Percentiles rank a stretch among this genome's conserved stretches.
Evolutionary conservation across 352 stramenopile species (phyloP).

Genomic region (Phytophthora pseudosyringae): DNA sequence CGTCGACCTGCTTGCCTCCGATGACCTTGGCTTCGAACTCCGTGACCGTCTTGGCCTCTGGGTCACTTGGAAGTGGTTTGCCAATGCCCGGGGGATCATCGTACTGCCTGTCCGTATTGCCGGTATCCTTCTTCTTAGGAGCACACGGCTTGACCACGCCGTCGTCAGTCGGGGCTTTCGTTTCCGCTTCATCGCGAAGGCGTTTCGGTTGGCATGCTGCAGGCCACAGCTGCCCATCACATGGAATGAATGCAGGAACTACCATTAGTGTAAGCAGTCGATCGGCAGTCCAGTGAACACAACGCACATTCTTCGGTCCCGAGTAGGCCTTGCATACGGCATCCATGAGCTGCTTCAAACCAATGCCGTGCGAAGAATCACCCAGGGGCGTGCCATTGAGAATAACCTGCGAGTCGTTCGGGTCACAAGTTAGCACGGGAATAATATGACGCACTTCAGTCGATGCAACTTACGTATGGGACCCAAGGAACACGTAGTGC

Average conservation of each 20-base stretch:
- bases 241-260: not conserved
- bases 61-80: slow-evolving; percentile 42
- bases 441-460: slow-evolving; percentile 4
- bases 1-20: slow-evolving; percentile 36
- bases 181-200: slow-evolving; percentile 54
- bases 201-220: slow-evolving; percentile 65
- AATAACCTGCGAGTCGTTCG: slow-evolving; percentile 42
- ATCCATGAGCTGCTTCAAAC: slow-evolving; percentile 69
- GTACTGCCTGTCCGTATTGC: slow-evolving; percentile 37
- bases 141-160: slow-evolving; percentile 70
- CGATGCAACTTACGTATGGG: slow-evolving; percentile 62
- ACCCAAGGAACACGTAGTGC: slow-evolving; percentile 69
- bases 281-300: not conserved
- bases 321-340: slow-evolving; percentile 75
- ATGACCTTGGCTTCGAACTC: slow-evolving; percentile 50
- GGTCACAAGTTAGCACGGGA: not conserved
- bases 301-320: slow-evolving; percentile 50
- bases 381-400: slow-evolving; percentile 67
- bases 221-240: slow-evolving; percentile 43
- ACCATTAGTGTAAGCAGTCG: not conserved
- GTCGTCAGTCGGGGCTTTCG: slow-evolving; percentile 43
- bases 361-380: slow-evolving; percentile 66
- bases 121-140: slow-evolving; percentile 62
- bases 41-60: slow-evolving; percentile 41
- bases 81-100: slow-evolving; percentile 73